Conservation (phyloP, 2,329 filamentous ascomycete genomes). For the Colletotrichum sp. region DNA sequence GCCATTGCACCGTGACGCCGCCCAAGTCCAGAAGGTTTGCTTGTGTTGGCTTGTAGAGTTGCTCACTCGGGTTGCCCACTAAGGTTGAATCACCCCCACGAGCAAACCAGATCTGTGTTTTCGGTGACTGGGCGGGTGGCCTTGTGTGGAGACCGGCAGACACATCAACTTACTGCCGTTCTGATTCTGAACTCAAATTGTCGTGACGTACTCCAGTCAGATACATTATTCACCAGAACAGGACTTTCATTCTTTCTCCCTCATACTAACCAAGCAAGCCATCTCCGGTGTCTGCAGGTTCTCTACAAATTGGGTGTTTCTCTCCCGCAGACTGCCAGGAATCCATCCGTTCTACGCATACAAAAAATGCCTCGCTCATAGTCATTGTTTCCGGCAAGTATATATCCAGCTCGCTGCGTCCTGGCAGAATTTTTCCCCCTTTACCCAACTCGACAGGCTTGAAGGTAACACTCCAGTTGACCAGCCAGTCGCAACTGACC, state of each 20-base stretch:
- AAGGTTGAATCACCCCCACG: no score
- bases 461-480: neutral
- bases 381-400: neutral
- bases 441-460: neutral
- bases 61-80: neutral
- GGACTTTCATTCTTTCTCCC: neutral
- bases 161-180: neutral
- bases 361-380: neutral
- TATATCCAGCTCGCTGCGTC: neutral
- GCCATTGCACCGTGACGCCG: no score
- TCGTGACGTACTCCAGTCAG: neutral
- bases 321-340: neutral
- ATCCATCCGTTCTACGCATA: neutral
- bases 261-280: neutral
- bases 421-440: neutral
- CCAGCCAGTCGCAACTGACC: neutral
- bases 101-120: no score
- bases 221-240: neutral
- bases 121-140: neutral
- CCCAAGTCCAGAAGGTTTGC: no score
- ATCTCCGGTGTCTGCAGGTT: neutral
- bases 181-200: neutral
- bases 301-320: neutral
- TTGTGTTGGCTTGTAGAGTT: no score
- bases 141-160: no score